These are phyloP conservation scores for Cercospora sp. DNA, from an alignment of 2,329 filamentous ascomycete genomes.

Conservation along the genomic window DNA sequence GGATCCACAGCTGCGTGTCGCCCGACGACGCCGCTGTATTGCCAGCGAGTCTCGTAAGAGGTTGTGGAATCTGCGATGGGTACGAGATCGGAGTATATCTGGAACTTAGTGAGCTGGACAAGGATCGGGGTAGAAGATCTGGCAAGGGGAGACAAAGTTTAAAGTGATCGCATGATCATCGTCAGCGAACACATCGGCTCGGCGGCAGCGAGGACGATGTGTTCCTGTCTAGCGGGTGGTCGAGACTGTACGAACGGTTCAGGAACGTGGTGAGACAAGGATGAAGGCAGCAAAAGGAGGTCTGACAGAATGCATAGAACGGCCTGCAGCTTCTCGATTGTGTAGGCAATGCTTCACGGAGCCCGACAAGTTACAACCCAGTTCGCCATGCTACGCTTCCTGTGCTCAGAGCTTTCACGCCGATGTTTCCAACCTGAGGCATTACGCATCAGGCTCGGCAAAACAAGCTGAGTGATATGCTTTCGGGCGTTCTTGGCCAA, in stretches of 20 bases:
- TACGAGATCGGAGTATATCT: conserved; percentile 15
- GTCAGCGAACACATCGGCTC: background rate
- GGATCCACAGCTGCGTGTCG: background rate
- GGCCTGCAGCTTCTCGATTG: background rate
- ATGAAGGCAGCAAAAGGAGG: background rate
- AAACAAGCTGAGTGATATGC: background rate
- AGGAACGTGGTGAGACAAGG: background rate
- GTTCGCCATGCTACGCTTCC: background rate
- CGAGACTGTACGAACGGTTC: background rate
- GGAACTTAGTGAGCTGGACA: background rate
- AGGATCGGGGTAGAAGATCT: background rate
- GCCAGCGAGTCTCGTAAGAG: background rate
- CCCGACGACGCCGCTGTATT: background rate
- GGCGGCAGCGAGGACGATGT: background rate
- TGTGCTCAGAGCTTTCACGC: background rate
- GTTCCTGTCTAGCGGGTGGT: background rate
- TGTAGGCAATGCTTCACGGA: background rate
- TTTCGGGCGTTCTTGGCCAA: background rate
- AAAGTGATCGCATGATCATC: background rate
- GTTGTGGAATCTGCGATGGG: background rate
- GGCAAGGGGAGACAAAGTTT: background rate
- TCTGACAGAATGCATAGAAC: background rate
- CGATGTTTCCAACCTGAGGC: background rate
- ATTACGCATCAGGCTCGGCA: background rate
- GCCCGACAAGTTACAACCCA: background rate